Conservation (phyloP, 2,329 filamentous ascomycete species). For the Fusarium veterinarium region DNA sequence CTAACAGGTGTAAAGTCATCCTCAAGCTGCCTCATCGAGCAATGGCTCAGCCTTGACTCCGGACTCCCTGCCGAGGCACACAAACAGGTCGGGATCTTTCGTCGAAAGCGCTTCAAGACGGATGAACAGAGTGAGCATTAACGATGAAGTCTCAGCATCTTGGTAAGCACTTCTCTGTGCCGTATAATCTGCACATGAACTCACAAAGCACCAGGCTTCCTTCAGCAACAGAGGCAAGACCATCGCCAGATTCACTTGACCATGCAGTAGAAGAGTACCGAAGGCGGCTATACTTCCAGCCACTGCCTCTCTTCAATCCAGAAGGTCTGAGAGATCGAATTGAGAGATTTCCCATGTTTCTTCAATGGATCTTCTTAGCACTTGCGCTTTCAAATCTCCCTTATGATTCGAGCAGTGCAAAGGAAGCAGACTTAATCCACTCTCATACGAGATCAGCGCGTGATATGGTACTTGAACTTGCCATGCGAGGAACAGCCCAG, state of each 20-base stretch:
- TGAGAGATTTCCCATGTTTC: constrained; percentile 16
- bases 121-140: neutral
- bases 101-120: constrained; percentile 3
- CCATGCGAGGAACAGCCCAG: constrained; percentile 28
- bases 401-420: constrained; percentile 21
- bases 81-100: neutral
- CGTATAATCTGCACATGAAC: neutral
- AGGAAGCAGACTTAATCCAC: constrained; percentile 24
- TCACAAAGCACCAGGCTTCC: neutral
- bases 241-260: constrained; percentile 15
- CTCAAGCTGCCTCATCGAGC: constrained; percentile 5
- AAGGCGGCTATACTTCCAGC: constrained; percentile 37
- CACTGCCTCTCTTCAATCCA: constrained; percentile 31
- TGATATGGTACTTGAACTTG: constrained; percentile 17
- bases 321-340: constrained; percentile 4
- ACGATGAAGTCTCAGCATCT: neutral
- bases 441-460: constrained; percentile 14
- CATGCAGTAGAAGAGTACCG: constrained; percentile 29
- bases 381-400: constrained; percentile 14
- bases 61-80: constrained; percentile 3
- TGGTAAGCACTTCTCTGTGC: neutral
- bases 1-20: neutral
- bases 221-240: neutral
- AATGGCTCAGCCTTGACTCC: constrained; percentile 21
- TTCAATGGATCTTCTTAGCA: constrained; percentile 33